phyloP scores from a whole-genome alignment of 1,284 basidiomycete species.

The Bjerkandera adusta region DNA sequence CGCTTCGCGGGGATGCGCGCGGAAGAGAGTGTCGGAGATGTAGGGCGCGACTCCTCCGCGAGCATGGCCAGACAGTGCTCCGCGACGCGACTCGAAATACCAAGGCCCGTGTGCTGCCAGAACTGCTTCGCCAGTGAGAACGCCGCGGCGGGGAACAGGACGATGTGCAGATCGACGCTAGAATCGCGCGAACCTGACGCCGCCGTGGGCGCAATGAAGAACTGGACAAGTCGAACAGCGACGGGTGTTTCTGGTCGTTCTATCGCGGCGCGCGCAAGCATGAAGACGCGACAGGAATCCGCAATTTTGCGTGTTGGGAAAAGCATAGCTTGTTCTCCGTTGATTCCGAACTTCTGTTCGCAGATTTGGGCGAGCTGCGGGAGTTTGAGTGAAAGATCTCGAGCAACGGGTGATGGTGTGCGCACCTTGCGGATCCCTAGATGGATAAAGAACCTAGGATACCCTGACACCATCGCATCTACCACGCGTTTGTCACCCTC shows the following conservation, averaged over 20 bases:
- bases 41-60: conserved; percentile 33
- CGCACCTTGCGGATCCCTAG: conserved; percentile 82
- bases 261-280: conserved; percentile 53
- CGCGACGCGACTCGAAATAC: conserved; percentile 86
- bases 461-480: conserved; percentile 88
- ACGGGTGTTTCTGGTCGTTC: no score
- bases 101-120: conserved; percentile 95
- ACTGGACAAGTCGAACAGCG: conserved; percentile 68
- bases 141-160: conserved; percentile 70
- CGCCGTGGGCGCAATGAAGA: conserved; percentile 66
- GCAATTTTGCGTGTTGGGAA: conserved; percentile 76
- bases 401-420: conserved; percentile 4
- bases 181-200: conserved; percentile 27
- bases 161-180: conserved; percentile 71
- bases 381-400: conserved; percentile 2
- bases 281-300: conserved; percentile 74
- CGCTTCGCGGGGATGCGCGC: conserved; percentile 35
- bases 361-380: conserved; percentile 75
- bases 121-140: conserved; percentile 84
- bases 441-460: conserved; percentile 97
- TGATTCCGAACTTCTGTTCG: conserved; percentile 71
- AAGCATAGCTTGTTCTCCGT: conserved; percentile 75
- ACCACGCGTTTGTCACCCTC: conserved; percentile 86
- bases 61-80: conserved; percentile 79
- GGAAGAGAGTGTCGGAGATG: conserved; percentile 27